Conservation (phyloP, 2,329 filamentous ascomycete species). For the Herpotrichia juniperi region DNA sequence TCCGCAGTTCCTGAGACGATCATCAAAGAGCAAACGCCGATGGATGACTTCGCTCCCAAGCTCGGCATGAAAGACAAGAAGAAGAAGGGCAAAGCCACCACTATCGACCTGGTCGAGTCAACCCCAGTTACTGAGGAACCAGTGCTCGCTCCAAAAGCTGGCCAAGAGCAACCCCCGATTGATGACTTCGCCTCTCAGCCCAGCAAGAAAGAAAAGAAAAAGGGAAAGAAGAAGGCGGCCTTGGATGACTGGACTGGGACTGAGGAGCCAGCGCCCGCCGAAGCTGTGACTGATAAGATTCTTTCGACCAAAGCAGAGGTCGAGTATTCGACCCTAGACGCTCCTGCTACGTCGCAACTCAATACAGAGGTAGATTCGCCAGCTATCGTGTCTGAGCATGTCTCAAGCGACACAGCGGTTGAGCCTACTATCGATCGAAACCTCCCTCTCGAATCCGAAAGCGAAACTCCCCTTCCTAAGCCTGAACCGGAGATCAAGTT, state of each 20-base stretch:
- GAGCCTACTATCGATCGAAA: conserved; percentile 1
- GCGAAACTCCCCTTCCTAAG: neutral
- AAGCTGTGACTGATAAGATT: neutral
- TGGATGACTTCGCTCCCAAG: conserved; percentile 8
- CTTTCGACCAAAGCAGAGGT: neutral
- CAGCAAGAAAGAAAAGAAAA: conserved; percentile 34
- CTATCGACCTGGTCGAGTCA: neutral
- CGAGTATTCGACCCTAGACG: neutral
- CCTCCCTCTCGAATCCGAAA: neutral
- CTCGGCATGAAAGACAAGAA: conserved; percentile 30
- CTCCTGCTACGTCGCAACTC: neutral
- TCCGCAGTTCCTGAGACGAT: neutral
- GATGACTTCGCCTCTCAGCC: conserved; percentile 10
- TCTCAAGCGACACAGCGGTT: neutral
- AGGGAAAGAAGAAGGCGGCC: conserved; percentile 24
- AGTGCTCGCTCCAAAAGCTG: neutral
- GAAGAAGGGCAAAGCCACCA: conserved; percentile 29
- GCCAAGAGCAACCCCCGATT: neutral
- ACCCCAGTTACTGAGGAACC: conserved; percentile 6
- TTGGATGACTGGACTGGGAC: neutral
- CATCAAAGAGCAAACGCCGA: neutral
- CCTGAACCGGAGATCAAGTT: conserved; percentile 1
- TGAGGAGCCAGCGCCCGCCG: neutral
- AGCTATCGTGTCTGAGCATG: neutral
- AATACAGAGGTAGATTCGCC: neutral